These are phyloP conservation scores for Amanita fuliginea DNA, from an alignment of 768 basidiomycete species.

Conservation along the genomic window DNA sequence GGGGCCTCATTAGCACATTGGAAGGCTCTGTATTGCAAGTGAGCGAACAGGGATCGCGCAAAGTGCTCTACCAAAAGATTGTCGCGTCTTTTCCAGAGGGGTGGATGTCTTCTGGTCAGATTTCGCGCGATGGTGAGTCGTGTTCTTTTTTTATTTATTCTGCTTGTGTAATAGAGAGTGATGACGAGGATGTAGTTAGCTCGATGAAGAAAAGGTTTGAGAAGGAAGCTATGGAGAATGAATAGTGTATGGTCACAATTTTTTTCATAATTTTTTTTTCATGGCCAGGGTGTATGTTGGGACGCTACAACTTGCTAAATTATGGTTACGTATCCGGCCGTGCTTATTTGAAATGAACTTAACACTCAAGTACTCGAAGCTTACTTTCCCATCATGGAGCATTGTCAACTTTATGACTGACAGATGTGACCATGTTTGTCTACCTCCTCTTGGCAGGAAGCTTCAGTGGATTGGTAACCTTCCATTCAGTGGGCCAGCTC, in stretches of 20 bases:
- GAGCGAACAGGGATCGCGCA: constrained; percentile 73
- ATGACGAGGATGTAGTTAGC: constrained; percentile 40
- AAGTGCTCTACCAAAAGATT: constrained; percentile 76
- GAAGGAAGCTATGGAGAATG: constrained; percentile 54
- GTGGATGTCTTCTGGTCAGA: constrained; percentile 81
- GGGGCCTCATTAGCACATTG: constrained; percentile 25
- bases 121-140: constrained; percentile 71
- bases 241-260: constrained; percentile 12
- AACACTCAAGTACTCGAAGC: too few relatives aligned
- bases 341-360: too few relatives aligned
- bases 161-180: not conserved
- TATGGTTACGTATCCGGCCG: too few relatives aligned
- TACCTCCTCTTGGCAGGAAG: too few relatives aligned
- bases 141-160: not conserved
- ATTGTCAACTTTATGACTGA: too few relatives aligned
- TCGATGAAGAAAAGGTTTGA: constrained; percentile 78
- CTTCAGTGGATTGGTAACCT: too few relatives aligned
- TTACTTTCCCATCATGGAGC: too few relatives aligned
- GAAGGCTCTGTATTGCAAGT: constrained; percentile 64
- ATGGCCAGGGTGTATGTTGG: too few relatives aligned
- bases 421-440: too few relatives aligned
- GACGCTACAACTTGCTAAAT: too few relatives aligned
- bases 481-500: too few relatives aligned
- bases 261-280: too few relatives aligned
- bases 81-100: constrained; percentile 73